These are phyloP conservation scores for Mucor racemosus DNA, from an alignment of 371 early-diverging fungal species.

Conservation along the genomic window DNA sequence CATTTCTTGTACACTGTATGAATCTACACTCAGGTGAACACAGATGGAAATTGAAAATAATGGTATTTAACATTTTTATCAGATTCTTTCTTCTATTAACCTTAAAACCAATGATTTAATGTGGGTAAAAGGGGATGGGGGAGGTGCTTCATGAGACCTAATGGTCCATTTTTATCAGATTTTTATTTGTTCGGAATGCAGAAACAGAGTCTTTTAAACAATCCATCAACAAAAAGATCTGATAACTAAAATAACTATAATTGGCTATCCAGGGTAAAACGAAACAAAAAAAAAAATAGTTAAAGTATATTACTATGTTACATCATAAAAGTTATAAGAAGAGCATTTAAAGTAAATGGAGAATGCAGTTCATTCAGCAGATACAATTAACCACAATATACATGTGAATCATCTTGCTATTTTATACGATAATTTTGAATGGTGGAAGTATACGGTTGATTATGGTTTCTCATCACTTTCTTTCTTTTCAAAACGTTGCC, in stretches of 20 bases:
- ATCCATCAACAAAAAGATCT: slow-evolving; percentile 4
- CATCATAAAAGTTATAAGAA: background rate
- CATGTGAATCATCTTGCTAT: background rate
- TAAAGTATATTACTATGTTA: background rate
- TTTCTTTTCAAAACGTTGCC: background rate
- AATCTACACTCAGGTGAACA: too few species aligned
- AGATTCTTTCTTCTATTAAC: too few species aligned
- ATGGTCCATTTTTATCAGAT: background rate
- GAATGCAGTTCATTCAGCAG: too few species aligned
- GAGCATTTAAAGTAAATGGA: background rate
- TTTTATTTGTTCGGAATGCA: background rate
- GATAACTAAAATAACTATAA: background rate
- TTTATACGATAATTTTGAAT: background rate
- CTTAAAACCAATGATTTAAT: too few species aligned
- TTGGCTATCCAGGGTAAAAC: slow-evolving; percentile 8
- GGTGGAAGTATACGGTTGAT: background rate
- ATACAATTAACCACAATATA: background rate
- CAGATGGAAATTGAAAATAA: too few species aligned
- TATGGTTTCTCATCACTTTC: background rate
- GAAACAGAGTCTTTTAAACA: background rate
- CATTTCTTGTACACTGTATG: too few species aligned
- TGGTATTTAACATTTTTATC: too few species aligned
- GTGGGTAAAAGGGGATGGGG: background rate
- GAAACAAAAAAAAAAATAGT: slow-evolving; percentile 1
- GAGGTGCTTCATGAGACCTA: too few species aligned